These are phyloP conservation scores for Moesziomyces aphidis DNA, from an alignment of 1,284 basidiomycete species.

Conservation along the genomic window DNA sequence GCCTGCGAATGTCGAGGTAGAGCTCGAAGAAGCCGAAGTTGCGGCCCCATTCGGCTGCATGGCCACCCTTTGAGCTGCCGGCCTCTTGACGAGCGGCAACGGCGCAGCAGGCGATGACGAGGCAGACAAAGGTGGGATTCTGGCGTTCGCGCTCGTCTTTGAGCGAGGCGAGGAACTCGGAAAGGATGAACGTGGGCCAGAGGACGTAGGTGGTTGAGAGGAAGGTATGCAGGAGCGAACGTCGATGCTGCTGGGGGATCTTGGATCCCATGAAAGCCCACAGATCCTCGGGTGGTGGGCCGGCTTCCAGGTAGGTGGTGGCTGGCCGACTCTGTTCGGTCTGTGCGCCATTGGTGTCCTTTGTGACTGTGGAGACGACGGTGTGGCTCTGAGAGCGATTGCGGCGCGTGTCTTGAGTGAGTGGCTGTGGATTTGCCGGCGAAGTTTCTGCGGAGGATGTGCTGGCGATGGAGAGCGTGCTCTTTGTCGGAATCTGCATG, in stretches of 20 bases:
- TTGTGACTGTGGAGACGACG: slow-evolving; percentile 7
- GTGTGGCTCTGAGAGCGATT: slow-evolving; percentile 18
- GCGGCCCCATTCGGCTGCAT: slow-evolving; percentile 43
- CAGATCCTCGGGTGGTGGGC: slow-evolving; percentile 36
- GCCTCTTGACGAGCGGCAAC: slow-evolving; percentile 48
- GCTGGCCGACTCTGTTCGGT: slow-evolving; percentile 26
- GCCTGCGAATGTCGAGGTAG: slow-evolving; percentile 43
- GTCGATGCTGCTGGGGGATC: slow-evolving; percentile 45
- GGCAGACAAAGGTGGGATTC: slow-evolving; percentile 45
- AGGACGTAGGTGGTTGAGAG: slow-evolving; percentile 49
- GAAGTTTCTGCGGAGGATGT: slow-evolving; percentile 43
- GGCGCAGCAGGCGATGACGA: slow-evolving; percentile 48
- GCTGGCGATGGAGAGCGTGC: slow-evolving; percentile 33
- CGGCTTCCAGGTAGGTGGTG: slow-evolving; percentile 28
- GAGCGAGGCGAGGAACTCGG: slow-evolving; percentile 46
- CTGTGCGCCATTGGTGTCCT: background rate
- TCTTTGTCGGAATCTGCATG: slow-evolving; percentile 32
- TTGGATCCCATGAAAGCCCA: slow-evolving; percentile 49
- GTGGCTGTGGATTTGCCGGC: slow-evolving; percentile 14
- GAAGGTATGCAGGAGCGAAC: slow-evolving; percentile 46
- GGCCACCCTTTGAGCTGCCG: slow-evolving; percentile 45
- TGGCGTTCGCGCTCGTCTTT: slow-evolving; percentile 34
- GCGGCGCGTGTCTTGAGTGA: slow-evolving; percentile 3
- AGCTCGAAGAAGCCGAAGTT: slow-evolving; percentile 50
- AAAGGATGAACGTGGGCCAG: slow-evolving; percentile 50